Conservation (phyloP, 352 stramenopile genomes). For the Phytophthora boehmeriae region DNA sequence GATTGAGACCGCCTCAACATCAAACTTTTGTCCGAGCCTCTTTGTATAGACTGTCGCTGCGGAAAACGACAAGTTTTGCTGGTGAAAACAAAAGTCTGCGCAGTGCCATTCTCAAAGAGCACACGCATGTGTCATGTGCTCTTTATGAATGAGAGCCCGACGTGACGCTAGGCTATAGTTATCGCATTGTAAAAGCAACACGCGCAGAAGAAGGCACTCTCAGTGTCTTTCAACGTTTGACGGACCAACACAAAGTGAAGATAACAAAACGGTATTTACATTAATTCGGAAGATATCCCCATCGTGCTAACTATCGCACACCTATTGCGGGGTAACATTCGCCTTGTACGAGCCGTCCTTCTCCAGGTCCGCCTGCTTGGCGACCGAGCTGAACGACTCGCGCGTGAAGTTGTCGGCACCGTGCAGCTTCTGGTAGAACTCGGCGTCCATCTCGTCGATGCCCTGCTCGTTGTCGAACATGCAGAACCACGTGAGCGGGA, state of each 20-base stretch:
- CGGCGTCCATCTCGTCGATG: conserved; percentile 59
- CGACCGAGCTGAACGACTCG: conserved; percentile 34
- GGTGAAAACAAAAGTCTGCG: too few species aligned
- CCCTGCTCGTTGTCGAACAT: conserved; percentile 68
- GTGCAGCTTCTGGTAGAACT: conserved; percentile 55
- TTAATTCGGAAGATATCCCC: conserved; percentile 14
- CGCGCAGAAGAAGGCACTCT: too few species aligned
- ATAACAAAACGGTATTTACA: conserved; percentile 17
- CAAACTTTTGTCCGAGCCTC: too few species aligned
- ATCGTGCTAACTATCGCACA: conserved; percentile 21
- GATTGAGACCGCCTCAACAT: too few species aligned
- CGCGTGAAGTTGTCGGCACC: conserved; percentile 44
- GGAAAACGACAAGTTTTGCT: too few species aligned
- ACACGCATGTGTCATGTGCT: too few species aligned
- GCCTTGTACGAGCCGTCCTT: conserved; percentile 35
- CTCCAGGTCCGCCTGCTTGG: conserved; percentile 36
- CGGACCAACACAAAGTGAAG: not conserved
- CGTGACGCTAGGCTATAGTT: too few species aligned
- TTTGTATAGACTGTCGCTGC: too few species aligned
- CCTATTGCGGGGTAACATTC: conserved; percentile 26
- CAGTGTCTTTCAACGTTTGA: too few species aligned
- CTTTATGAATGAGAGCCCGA: too few species aligned
- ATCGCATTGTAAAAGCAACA: too few species aligned
- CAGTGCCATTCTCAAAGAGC: too few species aligned
- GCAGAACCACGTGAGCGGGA: conserved; percentile 68